A percentile compares a stretch with the other conserved stretches of the same genome.
These are phyloP conservation scores for Herpetomonas muscarum DNA, from an alignment of 208 protist genomes.

Conservation along the genomic window DNA sequence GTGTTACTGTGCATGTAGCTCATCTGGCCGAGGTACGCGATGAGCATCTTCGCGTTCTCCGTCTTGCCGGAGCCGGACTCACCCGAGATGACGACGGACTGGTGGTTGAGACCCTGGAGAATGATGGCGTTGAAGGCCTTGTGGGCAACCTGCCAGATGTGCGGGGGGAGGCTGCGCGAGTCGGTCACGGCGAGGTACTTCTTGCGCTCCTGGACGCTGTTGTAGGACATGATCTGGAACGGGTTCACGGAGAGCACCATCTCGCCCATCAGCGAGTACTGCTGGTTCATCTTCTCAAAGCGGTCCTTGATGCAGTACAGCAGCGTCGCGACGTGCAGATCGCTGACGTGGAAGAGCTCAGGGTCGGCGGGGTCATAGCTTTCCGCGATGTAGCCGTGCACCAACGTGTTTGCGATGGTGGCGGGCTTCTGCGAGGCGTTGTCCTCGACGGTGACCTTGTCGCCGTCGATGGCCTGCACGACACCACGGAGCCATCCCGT, in stretches of 20 bases:
- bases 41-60: constrained; percentile 88
- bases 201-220: constrained; percentile 67
- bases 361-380: constrained; percentile 66
- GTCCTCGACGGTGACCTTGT: constrained; percentile 55
- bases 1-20: constrained; percentile 76
- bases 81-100: constrained; percentile 92
- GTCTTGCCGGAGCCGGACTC: constrained; percentile 96
- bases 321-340: constrained; percentile 88
- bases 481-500: constrained; percentile 71
- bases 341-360: constrained; percentile 82
- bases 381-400: constrained; percentile 77
- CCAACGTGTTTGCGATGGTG: constrained; percentile 24
- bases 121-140: constrained; percentile 81
- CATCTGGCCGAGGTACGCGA: constrained; percentile 82
- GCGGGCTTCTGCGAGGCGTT: constrained; percentile 18
- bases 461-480: constrained; percentile 31
- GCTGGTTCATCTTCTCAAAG: constrained; percentile 73
- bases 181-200: constrained; percentile 65
- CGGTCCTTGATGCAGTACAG: constrained; percentile 89
- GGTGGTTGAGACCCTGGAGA: constrained; percentile 66
- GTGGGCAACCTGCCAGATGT: constrained; percentile 90
- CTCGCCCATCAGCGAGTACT: constrained; percentile 91
- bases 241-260: constrained; percentile 94
- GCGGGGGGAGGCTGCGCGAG: constrained; percentile 62
- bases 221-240: constrained; percentile 83